Evolutionary conservation across 768 basidiomycete genomes (phyloP).

Genomic region (Phanerochaete carnosa): DNA sequence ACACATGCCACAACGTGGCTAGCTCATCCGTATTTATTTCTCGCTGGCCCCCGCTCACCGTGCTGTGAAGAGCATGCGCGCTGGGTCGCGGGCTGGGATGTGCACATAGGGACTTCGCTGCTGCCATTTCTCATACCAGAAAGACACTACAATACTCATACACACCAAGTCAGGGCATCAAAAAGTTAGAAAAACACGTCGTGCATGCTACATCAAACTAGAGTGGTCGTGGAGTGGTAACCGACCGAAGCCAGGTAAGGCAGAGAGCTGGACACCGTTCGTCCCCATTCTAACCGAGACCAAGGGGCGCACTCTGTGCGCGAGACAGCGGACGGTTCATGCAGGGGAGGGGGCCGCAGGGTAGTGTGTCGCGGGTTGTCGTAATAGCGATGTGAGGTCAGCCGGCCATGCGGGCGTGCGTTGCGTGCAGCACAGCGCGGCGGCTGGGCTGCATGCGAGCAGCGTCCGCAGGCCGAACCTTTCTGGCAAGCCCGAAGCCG

Average conservation of each 20-base stretch:
- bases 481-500: not conserved
- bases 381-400: slow-evolving; percentile 9
- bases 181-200: not conserved
- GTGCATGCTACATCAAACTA: not conserved
- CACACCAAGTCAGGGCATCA: not conserved
- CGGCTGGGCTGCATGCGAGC: not conserved
- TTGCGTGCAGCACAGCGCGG: not conserved
- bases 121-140: not conserved
- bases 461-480: not conserved
- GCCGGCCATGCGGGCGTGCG: not conserved
- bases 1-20: not conserved
- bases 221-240: not conserved
- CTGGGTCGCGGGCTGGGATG: not conserved
- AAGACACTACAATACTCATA: slow-evolving; percentile 1
- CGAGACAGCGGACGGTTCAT: not conserved
- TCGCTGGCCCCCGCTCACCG: not conserved
- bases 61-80: not conserved
- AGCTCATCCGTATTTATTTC: not conserved
- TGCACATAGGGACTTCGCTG: not conserved
- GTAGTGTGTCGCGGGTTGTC: not conserved
- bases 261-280: not conserved
- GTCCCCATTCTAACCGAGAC: not conserved
- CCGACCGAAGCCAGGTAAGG: not conserved
- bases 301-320: not conserved
- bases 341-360: not conserved